phyloP scores from a whole-genome alignment of 2,329 filamentous ascomycete genomes.

The Aspergillus arachidicola region DNA sequence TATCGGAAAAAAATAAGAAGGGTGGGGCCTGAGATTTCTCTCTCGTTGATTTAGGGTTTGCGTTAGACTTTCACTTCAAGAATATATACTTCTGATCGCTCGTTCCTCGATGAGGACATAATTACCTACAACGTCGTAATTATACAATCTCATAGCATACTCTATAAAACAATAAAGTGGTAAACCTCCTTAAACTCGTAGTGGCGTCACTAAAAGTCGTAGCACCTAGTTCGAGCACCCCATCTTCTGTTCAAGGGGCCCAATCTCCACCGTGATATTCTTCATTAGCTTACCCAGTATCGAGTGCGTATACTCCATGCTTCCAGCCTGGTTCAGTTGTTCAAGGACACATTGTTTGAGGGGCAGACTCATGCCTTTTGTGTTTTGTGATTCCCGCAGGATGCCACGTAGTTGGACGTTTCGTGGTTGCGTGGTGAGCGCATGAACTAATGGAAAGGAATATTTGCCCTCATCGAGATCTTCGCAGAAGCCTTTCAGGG shows the following conservation, averaged over 20 bases:
- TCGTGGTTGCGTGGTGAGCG: background rate
- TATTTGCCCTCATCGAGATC: conserved; percentile 78
- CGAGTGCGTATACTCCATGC: background rate
- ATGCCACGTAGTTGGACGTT: background rate
- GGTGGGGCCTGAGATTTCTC: background rate
- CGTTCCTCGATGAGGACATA: no score
- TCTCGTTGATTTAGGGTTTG: background rate
- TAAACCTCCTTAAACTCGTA: background rate
- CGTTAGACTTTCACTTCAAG: background rate
- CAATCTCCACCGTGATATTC: conserved; percentile 1
- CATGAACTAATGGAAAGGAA: conserved; percentile 84
- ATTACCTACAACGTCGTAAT: no score
- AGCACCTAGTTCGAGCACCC: conserved; percentile 12
- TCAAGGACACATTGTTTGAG: conserved; percentile 6
- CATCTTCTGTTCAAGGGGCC: background rate
- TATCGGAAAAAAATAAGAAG: no score
- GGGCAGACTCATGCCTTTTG: background rate
- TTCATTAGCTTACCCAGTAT: conserved; percentile 5
- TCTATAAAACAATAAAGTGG: background rate
- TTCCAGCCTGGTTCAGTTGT: background rate
- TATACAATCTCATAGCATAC: no score
- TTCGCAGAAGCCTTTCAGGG: conserved; percentile 68
- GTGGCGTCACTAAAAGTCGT: conserved; percentile 1
- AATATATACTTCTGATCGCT: no score
- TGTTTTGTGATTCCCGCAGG: background rate